Evolutionary conservation across 768 basidiomycete genomes (phyloP).

Genomic region (Mycena floridula): DNA sequence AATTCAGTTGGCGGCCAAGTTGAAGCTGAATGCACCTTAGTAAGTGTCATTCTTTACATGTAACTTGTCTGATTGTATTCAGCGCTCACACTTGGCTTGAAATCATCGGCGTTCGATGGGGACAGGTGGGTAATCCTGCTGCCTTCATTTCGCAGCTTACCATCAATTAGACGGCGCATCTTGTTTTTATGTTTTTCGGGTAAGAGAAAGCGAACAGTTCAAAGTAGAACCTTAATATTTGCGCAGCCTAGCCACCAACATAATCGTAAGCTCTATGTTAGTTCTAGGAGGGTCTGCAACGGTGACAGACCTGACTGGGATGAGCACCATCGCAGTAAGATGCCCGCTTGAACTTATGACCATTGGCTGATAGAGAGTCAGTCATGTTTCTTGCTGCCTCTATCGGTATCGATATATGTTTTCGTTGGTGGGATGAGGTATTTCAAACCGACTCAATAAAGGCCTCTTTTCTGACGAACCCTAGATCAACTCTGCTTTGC

Average conservation of each 20-base stretch:
- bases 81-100: constrained; percentile 81
- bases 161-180: constrained; percentile 67
- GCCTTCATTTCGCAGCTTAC: too few species aligned
- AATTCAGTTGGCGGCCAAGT: constrained; percentile 74
- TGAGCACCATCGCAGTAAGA: constrained; percentile 75
- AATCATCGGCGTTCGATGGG: constrained; percentile 80
- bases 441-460: too few species aligned
- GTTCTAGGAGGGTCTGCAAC: constrained; percentile 82
- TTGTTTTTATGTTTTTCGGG: constrained; percentile 89
- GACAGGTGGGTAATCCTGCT: too few species aligned
- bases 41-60: too few species aligned
- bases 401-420: constrained; percentile 86
- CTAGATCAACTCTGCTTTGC: constrained; percentile 77
- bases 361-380: constrained; percentile 10
- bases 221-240: neutral
- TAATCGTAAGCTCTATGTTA: constrained; percentile 87
- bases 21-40: constrained; percentile 87
- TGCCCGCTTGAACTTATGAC: neutral
- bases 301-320: constrained; percentile 82
- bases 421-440: constrained; percentile 84
- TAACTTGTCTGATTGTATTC: too few species aligned
- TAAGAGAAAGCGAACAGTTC: constrained; percentile 15
- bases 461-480: too few species aligned
- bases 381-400: constrained; percentile 88
- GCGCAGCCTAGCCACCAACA: constrained; percentile 73